Evolutionary conservation across 257 asterid genomes (phyloP).

Genomic region (Penstemon barbatus): DNA sequence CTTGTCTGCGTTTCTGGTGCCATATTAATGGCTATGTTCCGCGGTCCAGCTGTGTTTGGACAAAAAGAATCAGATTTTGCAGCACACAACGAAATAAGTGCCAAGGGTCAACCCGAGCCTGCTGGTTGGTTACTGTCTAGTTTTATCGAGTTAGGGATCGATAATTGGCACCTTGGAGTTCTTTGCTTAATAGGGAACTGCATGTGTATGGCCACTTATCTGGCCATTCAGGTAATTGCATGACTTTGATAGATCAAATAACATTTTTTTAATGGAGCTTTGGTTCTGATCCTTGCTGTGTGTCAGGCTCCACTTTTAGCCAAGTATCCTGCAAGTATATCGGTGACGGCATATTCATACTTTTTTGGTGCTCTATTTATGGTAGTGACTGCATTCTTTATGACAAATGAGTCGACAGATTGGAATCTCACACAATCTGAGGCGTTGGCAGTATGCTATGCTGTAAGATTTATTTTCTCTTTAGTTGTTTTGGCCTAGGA

Average conservation of each 20-base stretch:
- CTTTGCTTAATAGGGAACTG: constrained; percentile 92
- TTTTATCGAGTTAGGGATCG: constrained; percentile 63
- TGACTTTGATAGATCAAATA: background rate
- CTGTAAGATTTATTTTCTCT: constrained; percentile 59
- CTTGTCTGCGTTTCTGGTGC: constrained; percentile 90
- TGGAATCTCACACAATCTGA: constrained; percentile 78
- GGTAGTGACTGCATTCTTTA: constrained; percentile 60
- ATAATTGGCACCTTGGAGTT: constrained; percentile 88
- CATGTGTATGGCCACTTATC: constrained; percentile 85
- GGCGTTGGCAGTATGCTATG: constrained; percentile 77
- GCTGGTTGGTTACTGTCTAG: constrained; percentile 70
- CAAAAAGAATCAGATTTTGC: constrained; percentile 55
- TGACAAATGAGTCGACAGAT: constrained; percentile 59
- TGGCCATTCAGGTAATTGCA: constrained; percentile 79
- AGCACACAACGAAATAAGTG: constrained; percentile 61
- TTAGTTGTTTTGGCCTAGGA: background rate
- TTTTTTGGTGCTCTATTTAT: constrained; percentile 67
- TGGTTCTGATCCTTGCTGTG: constrained; percentile 27
- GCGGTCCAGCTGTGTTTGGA: constrained; percentile 88
- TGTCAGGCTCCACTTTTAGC: constrained; percentile 85
- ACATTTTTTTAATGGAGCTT: constrained; percentile 26
- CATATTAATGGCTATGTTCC: constrained; percentile 76
- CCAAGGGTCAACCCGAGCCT: constrained; percentile 84
- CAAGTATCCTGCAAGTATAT: constrained; percentile 86
- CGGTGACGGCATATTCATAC: constrained; percentile 92